Conservation (phyloP, 768 basidiomycete genomes). For the Psilocybe cyanescens region DNA sequence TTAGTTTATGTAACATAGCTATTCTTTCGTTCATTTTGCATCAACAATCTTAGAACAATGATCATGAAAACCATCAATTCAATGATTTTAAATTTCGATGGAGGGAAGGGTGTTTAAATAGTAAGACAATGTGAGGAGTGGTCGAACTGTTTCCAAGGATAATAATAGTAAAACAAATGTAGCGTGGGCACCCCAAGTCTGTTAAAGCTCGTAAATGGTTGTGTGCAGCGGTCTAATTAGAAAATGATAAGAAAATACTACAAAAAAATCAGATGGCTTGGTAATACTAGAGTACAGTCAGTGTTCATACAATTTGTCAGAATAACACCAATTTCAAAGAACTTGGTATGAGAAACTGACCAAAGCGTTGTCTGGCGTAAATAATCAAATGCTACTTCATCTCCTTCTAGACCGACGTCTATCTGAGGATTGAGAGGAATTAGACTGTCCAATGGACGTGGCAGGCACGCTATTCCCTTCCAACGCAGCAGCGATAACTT, state of each 20-base stretch:
- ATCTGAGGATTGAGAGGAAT: conserved; percentile 46
- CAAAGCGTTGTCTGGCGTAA: conserved; percentile 25
- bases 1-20: conserved; percentile 26
- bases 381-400: conserved; percentile 33
- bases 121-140: conserved; percentile 7
- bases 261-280: conserved; percentile 19
- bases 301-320: conserved; percentile 6
- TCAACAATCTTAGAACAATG: conserved; percentile 5
- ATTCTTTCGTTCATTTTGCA: conserved; percentile 19
- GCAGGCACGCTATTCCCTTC: conserved; percentile 73
- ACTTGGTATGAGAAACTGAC: conserved; percentile 22
- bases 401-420: conserved; percentile 63
- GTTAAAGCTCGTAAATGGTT: conserved; percentile 10
- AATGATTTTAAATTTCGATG: not conserved
- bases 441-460: conserved; percentile 56
- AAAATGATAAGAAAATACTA: conserved; percentile 10
- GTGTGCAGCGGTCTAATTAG: conserved; percentile 22
- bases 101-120: conserved; percentile 4
- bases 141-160: conserved; percentile 20
- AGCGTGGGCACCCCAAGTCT: conserved; percentile 10
- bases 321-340: conserved; percentile 1
- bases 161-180: conserved; percentile 17
- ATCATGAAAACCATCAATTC: conserved; percentile 6
- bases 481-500: conserved; percentile 87
- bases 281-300: conserved; percentile 19